Base-by-base conservation (phyloP, 306 rosid genomes). In the Comarum palustre region DNA sequence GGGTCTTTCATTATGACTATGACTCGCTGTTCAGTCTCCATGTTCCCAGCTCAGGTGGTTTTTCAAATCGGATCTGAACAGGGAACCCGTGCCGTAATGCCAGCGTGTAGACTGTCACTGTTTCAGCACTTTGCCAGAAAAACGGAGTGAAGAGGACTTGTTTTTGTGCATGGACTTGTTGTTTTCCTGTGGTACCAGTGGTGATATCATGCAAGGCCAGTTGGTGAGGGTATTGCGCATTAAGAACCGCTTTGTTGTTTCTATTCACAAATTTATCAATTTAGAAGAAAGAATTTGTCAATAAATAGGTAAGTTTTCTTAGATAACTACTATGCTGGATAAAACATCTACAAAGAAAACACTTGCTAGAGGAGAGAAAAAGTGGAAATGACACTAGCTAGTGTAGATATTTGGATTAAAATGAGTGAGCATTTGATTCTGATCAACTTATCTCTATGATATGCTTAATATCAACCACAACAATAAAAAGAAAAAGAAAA, bases 21-120 rank as follows among this genome's bases (percentile, higher is more conserved):
- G 68, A 32, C 50, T 58, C 50, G 27, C 74, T 75, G 4, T 78
- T 34, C 57, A 20, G 19, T 66, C 60, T 29, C 22, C 60, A 12
- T 17, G 55, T 27, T 32, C 29, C 24, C 6, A 8, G n/a, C 39
- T 11, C 77, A 45, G 62, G 73, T 46, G 73, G 59, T 31, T 64
- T 27, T n/a, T n/a, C 34, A 1, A 73, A 51, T 63, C 62, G 8
- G 59, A 61, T n/a, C 55, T 54, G 66, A 39, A 36, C 8, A 13
- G 24, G 45, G 22, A 27, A 51, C 25, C 47, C 4, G 16, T 47
- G 59, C 5, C 2, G 52, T 38, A 8, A 3, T 2, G 63, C 45
- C 45, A 32, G 51, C 79, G 68, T 73, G 79, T 62, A 50, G 73
- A 59, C 81, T 81, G 73, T 77, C 81, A 25, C 79, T 62, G 38